A percentile compares a stretch with the other conserved stretches of the same genome.
Conservation (phyloP, 495 filamentous ascomycete species). For the Melanomma pulvis-pyrius region DNA sequence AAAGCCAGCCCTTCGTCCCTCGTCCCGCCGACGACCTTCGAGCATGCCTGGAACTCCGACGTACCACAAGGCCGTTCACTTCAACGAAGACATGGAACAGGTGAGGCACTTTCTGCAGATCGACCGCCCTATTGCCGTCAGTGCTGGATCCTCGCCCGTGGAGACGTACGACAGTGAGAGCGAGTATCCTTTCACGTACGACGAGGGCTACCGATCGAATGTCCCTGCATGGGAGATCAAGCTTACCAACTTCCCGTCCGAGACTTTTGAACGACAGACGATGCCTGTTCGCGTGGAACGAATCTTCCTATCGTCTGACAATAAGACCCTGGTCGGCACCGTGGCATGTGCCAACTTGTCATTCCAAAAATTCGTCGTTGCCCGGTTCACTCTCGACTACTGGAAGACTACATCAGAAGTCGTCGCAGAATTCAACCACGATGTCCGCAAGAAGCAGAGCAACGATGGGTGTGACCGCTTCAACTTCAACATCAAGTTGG, state of each 20-base stretch:
- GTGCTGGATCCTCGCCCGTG: slow-evolving; percentile 90
- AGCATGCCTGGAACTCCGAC: slow-evolving; percentile 98
- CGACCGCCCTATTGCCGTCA: slow-evolving; percentile 90
- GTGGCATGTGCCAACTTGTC: slow-evolving; percentile 85
- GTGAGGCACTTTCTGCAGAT: slow-evolving; percentile 93
- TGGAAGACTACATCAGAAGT: slow-evolving; percentile 99
- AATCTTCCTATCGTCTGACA: slow-evolving; percentile 83
- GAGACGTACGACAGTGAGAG: slow-evolving; percentile 78
- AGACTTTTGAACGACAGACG: slow-evolving; percentile 63
- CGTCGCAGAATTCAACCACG: slow-evolving; percentile 79
- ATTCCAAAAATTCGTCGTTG: slow-evolving; percentile 85
- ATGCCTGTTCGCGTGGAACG: slow-evolving; percentile 76
- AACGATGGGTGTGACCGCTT: slow-evolving; percentile 82
- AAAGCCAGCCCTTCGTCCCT: slow-evolving; percentile 81
- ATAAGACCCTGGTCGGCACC: slow-evolving; percentile 78
- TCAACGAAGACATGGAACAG: slow-evolving; percentile 91
- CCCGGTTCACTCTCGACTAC: slow-evolving; percentile 93
- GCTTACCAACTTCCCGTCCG: slow-evolving; percentile 76
- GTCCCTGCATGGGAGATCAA: slow-evolving; percentile 83
- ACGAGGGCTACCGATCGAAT: slow-evolving; percentile 50
- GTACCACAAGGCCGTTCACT: slow-evolving; percentile 92
- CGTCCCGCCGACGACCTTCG: slow-evolving; percentile 77
- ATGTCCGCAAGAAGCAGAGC: slow-evolving; percentile 67
- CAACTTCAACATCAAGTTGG: slow-evolving; percentile 88
- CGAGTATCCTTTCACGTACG: slow-evolving; percentile 82